These are phyloP conservation scores for Podaxis carcinomalis DNA, from an alignment of 768 basidiomycete genomes.

Conservation along the genomic window DNA sequence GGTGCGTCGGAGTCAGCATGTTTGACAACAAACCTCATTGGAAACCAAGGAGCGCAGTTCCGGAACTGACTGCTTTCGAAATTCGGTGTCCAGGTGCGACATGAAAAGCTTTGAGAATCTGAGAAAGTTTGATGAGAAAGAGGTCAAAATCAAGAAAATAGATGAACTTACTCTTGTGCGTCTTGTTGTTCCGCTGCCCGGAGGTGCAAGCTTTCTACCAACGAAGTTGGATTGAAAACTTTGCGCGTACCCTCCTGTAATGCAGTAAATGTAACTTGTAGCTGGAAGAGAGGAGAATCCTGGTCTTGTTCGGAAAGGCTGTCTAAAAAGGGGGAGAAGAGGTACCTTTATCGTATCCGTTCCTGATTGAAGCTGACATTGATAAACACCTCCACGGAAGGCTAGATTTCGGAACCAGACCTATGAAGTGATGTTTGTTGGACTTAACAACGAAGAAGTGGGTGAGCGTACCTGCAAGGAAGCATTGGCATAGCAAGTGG, in stretches of 20 bases:
- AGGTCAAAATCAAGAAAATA: conserved; percentile 7
- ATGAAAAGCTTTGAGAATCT: conserved; percentile 96
- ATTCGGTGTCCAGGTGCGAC: conserved; percentile 82
- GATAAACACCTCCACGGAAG: conserved; percentile 82
- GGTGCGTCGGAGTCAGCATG: background rate
- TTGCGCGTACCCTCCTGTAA: conserved; percentile 68
- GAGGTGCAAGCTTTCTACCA: conserved; percentile 82
- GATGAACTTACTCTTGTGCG: conserved; percentile 77
- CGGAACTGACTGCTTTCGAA: conserved; percentile 71
- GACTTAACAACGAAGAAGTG: background rate
- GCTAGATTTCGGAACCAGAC: conserved; percentile 88
- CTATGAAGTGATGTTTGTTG: conserved; percentile 30
- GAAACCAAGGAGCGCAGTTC: conserved; percentile 64
- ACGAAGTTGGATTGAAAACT: conserved; percentile 78
- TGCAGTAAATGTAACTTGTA: conserved; percentile 80
- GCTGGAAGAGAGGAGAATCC: conserved; percentile 77
- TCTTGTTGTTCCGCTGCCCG: conserved; percentile 90
- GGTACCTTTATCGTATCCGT: conserved; percentile 36
- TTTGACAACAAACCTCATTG: conserved; percentile 50
- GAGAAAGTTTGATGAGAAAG: background rate
- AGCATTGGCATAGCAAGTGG: conserved; percentile 96
- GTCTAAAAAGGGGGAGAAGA: background rate
- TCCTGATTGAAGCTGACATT: conserved; percentile 58
- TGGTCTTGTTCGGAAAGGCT: conserved; percentile 20
- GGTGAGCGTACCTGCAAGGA: conserved; percentile 69